Evolutionary conservation across 345 rosid genomes (phyloP).

Genomic region (Viola odorata): DNA sequence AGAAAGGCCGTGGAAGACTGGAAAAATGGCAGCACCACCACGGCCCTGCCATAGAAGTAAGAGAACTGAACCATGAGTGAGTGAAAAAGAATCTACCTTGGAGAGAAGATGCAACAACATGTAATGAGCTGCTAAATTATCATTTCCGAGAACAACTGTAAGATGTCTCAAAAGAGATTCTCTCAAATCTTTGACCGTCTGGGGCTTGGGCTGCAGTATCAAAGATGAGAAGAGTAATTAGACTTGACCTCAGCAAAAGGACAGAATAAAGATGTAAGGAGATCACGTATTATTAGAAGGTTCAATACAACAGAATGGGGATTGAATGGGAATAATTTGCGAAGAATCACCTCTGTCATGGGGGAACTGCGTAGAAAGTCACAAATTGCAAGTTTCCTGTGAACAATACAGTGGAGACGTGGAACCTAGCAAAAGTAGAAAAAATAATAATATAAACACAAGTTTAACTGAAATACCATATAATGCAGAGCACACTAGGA

Average conservation of each 20-base stretch:
- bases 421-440: constrained; percentile 49
- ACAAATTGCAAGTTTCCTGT: constrained; percentile 61
- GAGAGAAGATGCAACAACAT: constrained; percentile 81
- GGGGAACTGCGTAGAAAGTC: constrained; percentile 53
- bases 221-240: constrained; percentile 2
- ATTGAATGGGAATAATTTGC: background rate
- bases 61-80: background rate
- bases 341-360: constrained; percentile 47
- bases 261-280: background rate
- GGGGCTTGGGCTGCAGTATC: constrained; percentile 48
- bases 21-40: too few species aligned
- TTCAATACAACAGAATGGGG: background rate
- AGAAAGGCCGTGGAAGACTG: background rate
- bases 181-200: constrained; percentile 51
- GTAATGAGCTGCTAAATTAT: constrained; percentile 63
- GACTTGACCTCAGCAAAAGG: constrained; percentile 1
- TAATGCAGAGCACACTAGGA: too few species aligned
- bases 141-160: constrained; percentile 69
- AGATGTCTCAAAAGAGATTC: constrained; percentile 65
- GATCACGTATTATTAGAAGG: background rate
- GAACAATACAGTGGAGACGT: constrained; percentile 76
- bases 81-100: constrained; percentile 28
- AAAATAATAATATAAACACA: background rate
- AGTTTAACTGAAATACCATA: background rate
- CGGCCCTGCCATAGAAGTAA: too few species aligned